Base-by-base conservation (phyloP, 1,284 basidiomycete species). In the Cryptococcus sp. region DNA sequence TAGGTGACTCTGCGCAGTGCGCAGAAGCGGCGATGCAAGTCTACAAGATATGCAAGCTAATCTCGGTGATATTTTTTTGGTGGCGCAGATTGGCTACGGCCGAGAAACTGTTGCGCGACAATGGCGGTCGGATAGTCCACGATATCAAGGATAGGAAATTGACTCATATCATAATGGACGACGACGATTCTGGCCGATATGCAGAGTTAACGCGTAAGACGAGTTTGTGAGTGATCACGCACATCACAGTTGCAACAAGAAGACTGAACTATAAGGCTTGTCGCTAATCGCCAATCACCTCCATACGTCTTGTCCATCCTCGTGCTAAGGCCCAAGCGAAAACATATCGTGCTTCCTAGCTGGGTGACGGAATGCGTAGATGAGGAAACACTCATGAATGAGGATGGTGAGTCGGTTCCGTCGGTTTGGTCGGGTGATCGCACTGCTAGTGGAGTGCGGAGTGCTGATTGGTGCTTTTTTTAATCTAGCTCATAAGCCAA, bases 101-200 rank as follows among this genome's bases (percentile, higher is more conserved):
- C 3, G 76, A 80, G 10, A 76, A 78, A 56, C 72, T 82, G 15
- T 86, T 95, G 53, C 76, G 66, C 11, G 80, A 83, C 2, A 85
- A 90, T 64, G 91, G 91, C 39, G 93, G 92, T 1, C 82, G 80
- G 50, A 70, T 92, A 17, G 85, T 73, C 0, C 58, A 83, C 5
- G 84, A 83, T 56, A 79, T 95, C 3, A 77, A 84, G 53, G 85
- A 94, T 53, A 83, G 86, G 7, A 89, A 87, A 69, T 80, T 95
- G 38, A 94, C 93, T 0, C 93, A 95, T 74, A 80, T 95, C 44
- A 81, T 95, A 44, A 75, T 93, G 58, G 89, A 93, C 76, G 66
- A 74, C 38, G 69, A 73, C 5, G 75, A 77, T 56, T 68, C 72
- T 2, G 67, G 52, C 60, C 84, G 91, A 42, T 85, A 91, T 53